A percentile compares a stretch with the other conserved stretches of the same genome.
phyloP scores from a whole-genome alignment of 371 early-diverging fungal species.

The Mucor mucedo region DNA sequence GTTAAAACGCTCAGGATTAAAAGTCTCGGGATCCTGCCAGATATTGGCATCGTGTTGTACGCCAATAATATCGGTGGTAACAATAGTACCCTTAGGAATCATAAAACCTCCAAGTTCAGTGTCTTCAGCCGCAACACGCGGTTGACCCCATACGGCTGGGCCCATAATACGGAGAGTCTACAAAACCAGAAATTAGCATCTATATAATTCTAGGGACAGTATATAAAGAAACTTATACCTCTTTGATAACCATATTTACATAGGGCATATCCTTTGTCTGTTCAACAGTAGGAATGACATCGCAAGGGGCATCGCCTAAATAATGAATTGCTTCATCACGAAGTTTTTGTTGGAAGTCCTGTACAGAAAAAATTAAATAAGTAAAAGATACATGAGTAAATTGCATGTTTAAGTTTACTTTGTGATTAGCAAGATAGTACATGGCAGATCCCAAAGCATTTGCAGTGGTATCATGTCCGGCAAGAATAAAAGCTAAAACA shows the following conservation, averaged over 20 bases:
- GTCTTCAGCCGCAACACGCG: slow-evolving; percentile 34
- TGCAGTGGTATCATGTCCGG: slow-evolving; percentile 62
- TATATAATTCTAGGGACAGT: too few species aligned
- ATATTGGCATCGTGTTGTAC: slow-evolving; percentile 44
- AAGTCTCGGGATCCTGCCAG: slow-evolving; percentile 47
- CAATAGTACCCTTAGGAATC: slow-evolving; percentile 47
- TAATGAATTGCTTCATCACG: slow-evolving; percentile 44
- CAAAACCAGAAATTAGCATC: too few species aligned
- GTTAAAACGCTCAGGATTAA: slow-evolving; percentile 56
- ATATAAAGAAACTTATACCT: slow-evolving; percentile 10
- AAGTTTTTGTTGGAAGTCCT: slow-evolving; percentile 49
- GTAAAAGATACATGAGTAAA: too few species aligned
- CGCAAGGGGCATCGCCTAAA: slow-evolving; percentile 52
- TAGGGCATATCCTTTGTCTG: slow-evolving; percentile 50
- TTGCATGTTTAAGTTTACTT: background rate
- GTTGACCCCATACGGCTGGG: too few species aligned
- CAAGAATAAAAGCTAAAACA: slow-evolving; percentile 31
- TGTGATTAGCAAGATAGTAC: slow-evolving; percentile 52
- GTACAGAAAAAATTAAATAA: background rate
- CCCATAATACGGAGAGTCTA: too few species aligned
- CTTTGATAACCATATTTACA: slow-evolving; percentile 48
- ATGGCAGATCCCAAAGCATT: slow-evolving; percentile 47
- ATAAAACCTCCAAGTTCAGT: slow-evolving; percentile 38
- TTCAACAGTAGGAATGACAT: slow-evolving; percentile 48
- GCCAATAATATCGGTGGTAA: slow-evolving; percentile 42